Conservation (phyloP, 352 stramenopile genomes). For the Phytophthora melonis region DNA sequence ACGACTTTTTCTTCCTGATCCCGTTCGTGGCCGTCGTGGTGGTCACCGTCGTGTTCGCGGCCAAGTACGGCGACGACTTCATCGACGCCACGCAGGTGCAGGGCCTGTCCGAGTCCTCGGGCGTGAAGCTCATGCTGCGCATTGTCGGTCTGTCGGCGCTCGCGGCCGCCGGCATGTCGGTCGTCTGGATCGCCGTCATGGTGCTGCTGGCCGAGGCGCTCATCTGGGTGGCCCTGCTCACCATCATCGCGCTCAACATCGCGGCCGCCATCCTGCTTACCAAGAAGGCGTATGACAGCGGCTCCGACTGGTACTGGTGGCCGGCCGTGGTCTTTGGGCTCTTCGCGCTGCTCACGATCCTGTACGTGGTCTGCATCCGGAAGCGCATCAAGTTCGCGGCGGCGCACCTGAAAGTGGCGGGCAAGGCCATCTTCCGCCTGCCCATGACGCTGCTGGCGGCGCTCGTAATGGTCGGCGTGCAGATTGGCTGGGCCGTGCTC, state of each 20-base stretch:
- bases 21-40: slow-evolving; percentile 68
- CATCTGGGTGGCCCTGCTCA: slow-evolving; percentile 53
- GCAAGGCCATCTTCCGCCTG: slow-evolving; percentile 87
- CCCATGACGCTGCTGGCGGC: slow-evolving; percentile 86
- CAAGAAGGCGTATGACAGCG: slow-evolving; percentile 71
- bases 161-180: slow-evolving; percentile 63
- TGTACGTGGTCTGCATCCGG: slow-evolving; percentile 80
- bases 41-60: slow-evolving; percentile 57
- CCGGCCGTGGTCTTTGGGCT: slow-evolving; percentile 65
- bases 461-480: slow-evolving; percentile 84
- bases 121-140: slow-evolving; percentile 65
- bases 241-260: slow-evolving; percentile 54
- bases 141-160: slow-evolving; percentile 67
- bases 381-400: slow-evolving; percentile 93
- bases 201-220: slow-evolving; percentile 72
- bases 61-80: slow-evolving; percentile 72
- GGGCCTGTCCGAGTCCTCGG: slow-evolving; percentile 46
- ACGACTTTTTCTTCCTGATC: slow-evolving; percentile 80
- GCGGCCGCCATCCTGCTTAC: slow-evolving; percentile 69
- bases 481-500: slow-evolving; percentile 87
- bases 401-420: slow-evolving; percentile 90
- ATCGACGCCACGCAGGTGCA: slow-evolving; percentile 57
- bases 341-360: slow-evolving; percentile 54
- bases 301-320: slow-evolving; percentile 73
- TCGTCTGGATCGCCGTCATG: slow-evolving; percentile 84